Conservation (phyloP, 2,329 filamentous ascomycete genomes). For the Fusarium sp. region DNA sequence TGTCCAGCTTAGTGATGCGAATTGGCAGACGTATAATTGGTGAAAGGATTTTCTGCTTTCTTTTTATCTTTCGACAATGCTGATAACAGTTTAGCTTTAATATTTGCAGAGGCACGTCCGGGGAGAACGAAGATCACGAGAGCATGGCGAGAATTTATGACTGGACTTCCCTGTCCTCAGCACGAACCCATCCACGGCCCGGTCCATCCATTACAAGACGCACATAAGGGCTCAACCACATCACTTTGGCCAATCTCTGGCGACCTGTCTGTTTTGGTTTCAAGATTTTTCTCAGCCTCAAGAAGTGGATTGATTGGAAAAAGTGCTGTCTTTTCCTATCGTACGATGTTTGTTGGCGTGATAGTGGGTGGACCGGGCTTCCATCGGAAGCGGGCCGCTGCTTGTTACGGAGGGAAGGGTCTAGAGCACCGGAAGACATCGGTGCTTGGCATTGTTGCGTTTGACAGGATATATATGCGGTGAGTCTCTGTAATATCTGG, state of each 20-base stretch:
- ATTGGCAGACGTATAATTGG: constrained; percentile 8
- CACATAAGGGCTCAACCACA: constrained; percentile 15
- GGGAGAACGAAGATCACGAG: constrained; percentile 15
- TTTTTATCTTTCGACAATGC: constrained; percentile 8
- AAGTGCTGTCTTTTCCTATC: constrained; percentile 26
- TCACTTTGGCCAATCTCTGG: constrained; percentile 11
- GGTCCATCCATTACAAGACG: constrained; percentile 26
- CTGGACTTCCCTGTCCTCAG: constrained; percentile 10
- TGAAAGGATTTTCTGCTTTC: constrained; percentile 11
- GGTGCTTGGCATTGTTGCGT: background rate
- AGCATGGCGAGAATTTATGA: constrained; percentile 19
- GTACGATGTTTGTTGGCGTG: constrained; percentile 45
- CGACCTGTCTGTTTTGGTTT: background rate
- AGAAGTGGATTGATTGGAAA: background rate
- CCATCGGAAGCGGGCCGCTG: constrained; percentile 46
- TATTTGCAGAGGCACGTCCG: constrained; percentile 1
- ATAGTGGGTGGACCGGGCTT: constrained; percentile 40
- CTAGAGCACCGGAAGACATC: constrained; percentile 20
- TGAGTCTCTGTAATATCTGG: background rate
- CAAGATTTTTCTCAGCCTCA: background rate
- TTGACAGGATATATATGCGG: background rate
- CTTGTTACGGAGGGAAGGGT: constrained; percentile 20
- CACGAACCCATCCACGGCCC: constrained; percentile 19
- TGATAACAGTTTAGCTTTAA: constrained; percentile 12
- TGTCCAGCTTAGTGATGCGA: constrained; percentile 20